Evolutionary conservation across 305 asterid species (phyloP).

Genomic region (Nicotiana rustica): DNA sequence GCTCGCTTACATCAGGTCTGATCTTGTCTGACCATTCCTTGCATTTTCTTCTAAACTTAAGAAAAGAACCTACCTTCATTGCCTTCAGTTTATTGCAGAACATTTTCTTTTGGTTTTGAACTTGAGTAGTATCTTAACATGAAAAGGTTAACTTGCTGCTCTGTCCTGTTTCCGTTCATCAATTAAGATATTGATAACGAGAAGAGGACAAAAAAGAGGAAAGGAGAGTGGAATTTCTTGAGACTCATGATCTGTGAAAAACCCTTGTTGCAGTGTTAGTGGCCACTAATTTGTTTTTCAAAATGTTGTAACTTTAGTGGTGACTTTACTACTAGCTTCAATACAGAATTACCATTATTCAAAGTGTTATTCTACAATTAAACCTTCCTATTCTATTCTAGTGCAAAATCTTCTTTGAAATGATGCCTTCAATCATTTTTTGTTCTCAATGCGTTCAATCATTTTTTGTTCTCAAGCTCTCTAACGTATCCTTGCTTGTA

Average conservation of each 20-base stretch:
- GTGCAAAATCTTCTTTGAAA: slow-evolving; percentile 17
- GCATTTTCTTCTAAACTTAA: slow-evolving; percentile 2
- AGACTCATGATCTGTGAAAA: not conserved
- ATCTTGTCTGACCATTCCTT: slow-evolving; percentile 20
- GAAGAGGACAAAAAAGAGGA: not conserved
- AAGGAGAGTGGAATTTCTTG: not conserved
- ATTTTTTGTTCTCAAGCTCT: not conserved
- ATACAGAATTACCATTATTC: not conserved
- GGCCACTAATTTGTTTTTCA: not conserved
- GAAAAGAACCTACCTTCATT: not conserved
- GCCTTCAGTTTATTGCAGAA: not conserved
- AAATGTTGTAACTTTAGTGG: not conserved
- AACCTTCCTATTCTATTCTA: slow-evolving; percentile 9
- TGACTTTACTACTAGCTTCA: not conserved
- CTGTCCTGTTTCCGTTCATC: not conserved
- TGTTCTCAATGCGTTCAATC: no score
- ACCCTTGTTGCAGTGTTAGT: not conserved
- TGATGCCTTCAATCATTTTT: not conserved
- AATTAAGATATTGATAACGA: not conserved
- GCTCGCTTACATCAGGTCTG: slow-evolving; percentile 85
- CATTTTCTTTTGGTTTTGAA: not conserved
- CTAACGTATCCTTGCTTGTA: slow-evolving; percentile 5
- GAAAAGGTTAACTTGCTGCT: not conserved
- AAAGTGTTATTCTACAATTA: slow-evolving; percentile 15
- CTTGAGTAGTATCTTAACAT: slow-evolving; percentile 1